These are phyloP conservation scores for Marvania coccoides DNA, from an alignment of 139 green algal genomes.

Conservation along the genomic window DNA sequence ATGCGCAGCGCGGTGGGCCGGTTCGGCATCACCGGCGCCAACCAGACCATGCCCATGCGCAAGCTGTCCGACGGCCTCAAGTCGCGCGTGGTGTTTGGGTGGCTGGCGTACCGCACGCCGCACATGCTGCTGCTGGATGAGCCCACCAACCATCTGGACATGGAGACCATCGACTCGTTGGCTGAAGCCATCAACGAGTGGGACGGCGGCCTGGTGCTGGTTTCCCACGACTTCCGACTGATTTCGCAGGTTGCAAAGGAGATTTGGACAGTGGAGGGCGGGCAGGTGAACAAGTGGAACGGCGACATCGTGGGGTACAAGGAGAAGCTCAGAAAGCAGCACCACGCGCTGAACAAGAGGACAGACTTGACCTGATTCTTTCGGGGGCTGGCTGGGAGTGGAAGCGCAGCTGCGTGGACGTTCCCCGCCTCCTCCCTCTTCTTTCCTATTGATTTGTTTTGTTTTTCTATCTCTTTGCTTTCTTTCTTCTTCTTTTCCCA, in stretches of 20 bases:
- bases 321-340: conserved; percentile 59
- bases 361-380: background rate
- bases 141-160: conserved; percentile 90
- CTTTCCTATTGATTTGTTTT: background rate
- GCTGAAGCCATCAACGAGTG: conserved; percentile 85
- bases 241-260: conserved; percentile 83
- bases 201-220: conserved; percentile 86
- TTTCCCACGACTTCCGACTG: conserved; percentile 86
- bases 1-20: conserved; percentile 59
- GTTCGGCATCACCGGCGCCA: conserved; percentile 66
- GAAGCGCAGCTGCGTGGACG: background rate
- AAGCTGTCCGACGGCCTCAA: conserved; percentile 89
- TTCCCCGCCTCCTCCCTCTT: no score
- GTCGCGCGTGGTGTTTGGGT: conserved; percentile 85
- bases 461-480: background rate
- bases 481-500: background rate
- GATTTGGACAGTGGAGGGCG: conserved; percentile 87
- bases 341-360: conserved; percentile 23
- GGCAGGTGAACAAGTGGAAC: conserved; percentile 63
- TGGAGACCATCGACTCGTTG: conserved; percentile 94
- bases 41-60: conserved; percentile 67
- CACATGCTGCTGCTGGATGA: conserved; percentile 92
- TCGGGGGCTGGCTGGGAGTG: background rate
- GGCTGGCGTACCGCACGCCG: conserved; percentile 70
- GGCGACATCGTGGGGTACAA: conserved; percentile 87